Evolutionary conservation across 306 rosid species (phyloP).

Genomic region (Cucumis sativus): DNA sequence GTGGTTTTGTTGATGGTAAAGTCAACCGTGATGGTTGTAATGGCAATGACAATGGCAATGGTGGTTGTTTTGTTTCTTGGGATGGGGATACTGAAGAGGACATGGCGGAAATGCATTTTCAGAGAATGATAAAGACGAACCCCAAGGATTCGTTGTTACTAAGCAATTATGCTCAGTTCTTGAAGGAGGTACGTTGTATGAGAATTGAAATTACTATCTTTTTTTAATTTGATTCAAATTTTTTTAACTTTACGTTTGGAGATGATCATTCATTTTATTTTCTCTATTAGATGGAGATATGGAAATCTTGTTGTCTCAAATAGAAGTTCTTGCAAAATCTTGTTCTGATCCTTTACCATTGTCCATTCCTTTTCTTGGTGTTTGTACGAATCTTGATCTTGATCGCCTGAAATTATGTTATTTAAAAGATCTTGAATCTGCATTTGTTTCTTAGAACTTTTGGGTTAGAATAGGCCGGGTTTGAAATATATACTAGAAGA

Average conservation of each 20-base stretch:
- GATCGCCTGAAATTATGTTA: not conserved
- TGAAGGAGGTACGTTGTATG: conserved; percentile 46
- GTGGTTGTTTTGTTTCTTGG: conserved; percentile 31
- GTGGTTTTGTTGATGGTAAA: conserved; percentile 26
- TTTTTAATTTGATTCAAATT: not conserved
- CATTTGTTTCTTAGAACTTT: not conserved
- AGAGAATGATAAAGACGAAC: conserved; percentile 50
- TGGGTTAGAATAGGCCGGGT: not conserved
- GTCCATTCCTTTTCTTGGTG: not conserved
- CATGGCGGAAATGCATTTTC: conserved; percentile 38
- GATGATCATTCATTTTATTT: not conserved
- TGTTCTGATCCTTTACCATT: not conserved
- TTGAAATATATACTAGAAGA: not conserved
- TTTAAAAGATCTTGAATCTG: not conserved
- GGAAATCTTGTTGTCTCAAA: not conserved
- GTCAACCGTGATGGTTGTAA: conserved; percentile 4
- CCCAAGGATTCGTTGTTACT: conserved; percentile 57
- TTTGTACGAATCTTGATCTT: not conserved
- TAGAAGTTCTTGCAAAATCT: not conserved
- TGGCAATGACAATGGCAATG: conserved; percentile 15
- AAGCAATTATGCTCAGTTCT: conserved; percentile 61
- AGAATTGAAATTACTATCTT: not conserved
- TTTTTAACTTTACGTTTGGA: not conserved
- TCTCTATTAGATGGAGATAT: not conserved
- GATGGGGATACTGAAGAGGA: conserved; percentile 38